Percentiles rank a stretch among this genome's conserved stretches.
phyloP scores from a whole-genome alignment of 2,329 filamentous ascomycete species.

The Arachnomyces sp. region DNA sequence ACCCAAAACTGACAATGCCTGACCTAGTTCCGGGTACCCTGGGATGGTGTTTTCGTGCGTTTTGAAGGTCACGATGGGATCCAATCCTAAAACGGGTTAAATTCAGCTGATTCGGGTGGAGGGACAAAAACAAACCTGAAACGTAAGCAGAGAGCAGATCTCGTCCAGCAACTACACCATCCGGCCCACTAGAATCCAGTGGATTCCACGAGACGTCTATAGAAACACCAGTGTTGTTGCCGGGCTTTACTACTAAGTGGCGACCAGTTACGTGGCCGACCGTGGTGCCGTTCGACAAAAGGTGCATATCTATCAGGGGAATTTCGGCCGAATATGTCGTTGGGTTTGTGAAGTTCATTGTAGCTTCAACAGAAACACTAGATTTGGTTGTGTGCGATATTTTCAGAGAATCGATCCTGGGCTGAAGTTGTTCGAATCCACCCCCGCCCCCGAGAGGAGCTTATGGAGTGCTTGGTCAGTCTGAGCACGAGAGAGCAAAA shows the following conservation, averaged over 20 bases:
- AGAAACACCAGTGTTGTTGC: constrained; percentile 61
- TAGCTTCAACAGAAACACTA: constrained; percentile 61
- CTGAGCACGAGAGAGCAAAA: constrained; percentile 22
- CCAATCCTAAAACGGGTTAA: constrained; percentile 47
- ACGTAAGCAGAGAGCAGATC: constrained; percentile 77
- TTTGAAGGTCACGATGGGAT: constrained; percentile 68
- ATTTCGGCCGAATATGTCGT: constrained; percentile 74
- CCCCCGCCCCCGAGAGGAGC: constrained; percentile 53
- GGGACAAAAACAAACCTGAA: constrained; percentile 49
- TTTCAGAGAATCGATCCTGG: constrained; percentile 61
- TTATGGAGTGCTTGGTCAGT: constrained; percentile 29
- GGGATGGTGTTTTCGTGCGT: constrained; percentile 68
- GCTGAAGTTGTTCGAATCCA: constrained; percentile 44
- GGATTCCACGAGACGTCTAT: constrained; percentile 71
- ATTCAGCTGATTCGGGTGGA: neutral
- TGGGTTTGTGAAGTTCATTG: constrained; percentile 80
- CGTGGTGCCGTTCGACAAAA: constrained; percentile 63
- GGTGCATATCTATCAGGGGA: constrained; percentile 69
- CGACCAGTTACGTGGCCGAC: constrained; percentile 66
- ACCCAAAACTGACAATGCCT: constrained; percentile 62
- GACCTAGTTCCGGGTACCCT: constrained; percentile 59
- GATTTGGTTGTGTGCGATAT: constrained; percentile 64
- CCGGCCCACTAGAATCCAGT: constrained; percentile 49
- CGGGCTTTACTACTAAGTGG: constrained; percentile 56
- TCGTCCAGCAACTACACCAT: constrained; percentile 54